Evolutionary conservation across 331 rosid species (phyloP).

Genomic region (Acacia concinna): DNA sequence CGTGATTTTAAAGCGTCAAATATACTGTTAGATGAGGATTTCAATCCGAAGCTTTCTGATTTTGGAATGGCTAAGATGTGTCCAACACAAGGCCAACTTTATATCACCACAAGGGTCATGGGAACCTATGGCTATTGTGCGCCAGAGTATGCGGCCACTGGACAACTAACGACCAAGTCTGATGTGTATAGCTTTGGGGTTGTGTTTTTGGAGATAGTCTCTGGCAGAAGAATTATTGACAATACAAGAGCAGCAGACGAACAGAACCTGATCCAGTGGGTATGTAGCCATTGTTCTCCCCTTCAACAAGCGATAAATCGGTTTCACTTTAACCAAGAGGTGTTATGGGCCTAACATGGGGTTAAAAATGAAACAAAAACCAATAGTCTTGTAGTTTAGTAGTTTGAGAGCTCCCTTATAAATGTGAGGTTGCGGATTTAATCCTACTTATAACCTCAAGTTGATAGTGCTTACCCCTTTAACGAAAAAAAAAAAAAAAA

Average conservation of each 20-base stretch:
- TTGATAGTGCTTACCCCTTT: too few relatives aligned
- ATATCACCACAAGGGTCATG: slow-evolving; percentile 60
- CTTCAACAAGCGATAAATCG: not conserved
- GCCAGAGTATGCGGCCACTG: slow-evolving; percentile 56
- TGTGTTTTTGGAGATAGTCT: slow-evolving; percentile 54
- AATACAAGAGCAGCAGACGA: slow-evolving; percentile 32
- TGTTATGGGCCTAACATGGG: not conserved
- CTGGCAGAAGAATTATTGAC: slow-evolving; percentile 58
- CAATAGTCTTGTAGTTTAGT: too few relatives aligned
- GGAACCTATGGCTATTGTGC: slow-evolving; percentile 68
- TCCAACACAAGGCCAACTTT: slow-evolving; percentile 46
- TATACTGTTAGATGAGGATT: slow-evolving; percentile 46
- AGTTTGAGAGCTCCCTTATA: too few relatives aligned
- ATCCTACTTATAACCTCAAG: too few relatives aligned
- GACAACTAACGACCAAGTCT: slow-evolving; percentile 50
- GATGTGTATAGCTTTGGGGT: slow-evolving; percentile 65
- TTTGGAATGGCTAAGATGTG: slow-evolving; percentile 61
- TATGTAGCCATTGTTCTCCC: slow-evolving; percentile 21
- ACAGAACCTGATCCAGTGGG: slow-evolving; percentile 56
- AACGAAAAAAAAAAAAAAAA: too few relatives aligned
- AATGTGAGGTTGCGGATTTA: too few relatives aligned
- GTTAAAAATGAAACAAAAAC: not conserved
- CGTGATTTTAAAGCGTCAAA: slow-evolving; percentile 60
- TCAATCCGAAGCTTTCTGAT: slow-evolving; percentile 58
- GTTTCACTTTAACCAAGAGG: not conserved